Conservation (phyloP, 2,329 filamentous ascomycete species). For the Dichotomopilus funicola region DNA sequence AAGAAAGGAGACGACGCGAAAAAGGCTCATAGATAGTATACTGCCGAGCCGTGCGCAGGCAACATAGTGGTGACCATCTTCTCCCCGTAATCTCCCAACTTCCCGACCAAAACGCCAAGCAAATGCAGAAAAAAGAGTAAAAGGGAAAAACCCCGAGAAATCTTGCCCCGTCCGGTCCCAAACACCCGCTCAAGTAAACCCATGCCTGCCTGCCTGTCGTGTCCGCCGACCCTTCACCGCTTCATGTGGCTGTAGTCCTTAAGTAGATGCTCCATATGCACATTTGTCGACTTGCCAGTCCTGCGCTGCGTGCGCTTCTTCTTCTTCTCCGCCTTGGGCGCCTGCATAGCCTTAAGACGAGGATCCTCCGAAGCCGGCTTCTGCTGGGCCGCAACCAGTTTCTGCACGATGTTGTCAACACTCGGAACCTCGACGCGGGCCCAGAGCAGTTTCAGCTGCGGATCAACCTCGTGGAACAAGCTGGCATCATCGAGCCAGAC, state of each 20-base stretch:
- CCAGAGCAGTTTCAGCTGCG: conserved; percentile 81
- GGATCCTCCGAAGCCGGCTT: conserved; percentile 81
- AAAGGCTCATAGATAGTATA: too few relatives aligned
- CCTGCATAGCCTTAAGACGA: conserved; percentile 47
- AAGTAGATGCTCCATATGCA: conserved; percentile 76
- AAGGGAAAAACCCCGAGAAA: neutral
- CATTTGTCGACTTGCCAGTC: conserved; percentile 77
- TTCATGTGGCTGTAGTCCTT: conserved; percentile 59
- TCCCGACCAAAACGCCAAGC: too few relatives aligned
- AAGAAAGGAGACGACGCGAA: too few relatives aligned
- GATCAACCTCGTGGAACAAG: conserved; percentile 67
- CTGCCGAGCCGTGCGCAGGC: too few relatives aligned
- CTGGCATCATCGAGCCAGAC: conserved; percentile 85
- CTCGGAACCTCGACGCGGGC: conserved; percentile 70
- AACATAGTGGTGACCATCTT: too few relatives aligned
- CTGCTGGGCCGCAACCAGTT: conserved; percentile 69
- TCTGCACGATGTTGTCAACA: conserved; percentile 67
- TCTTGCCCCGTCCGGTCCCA: neutral
- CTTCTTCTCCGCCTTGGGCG: conserved; percentile 61
- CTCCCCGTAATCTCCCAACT: too few relatives aligned
- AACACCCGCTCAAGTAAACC: neutral
- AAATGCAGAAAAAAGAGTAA: neutral
- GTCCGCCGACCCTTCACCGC: conserved; percentile 26
- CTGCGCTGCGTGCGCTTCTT: conserved; percentile 62
- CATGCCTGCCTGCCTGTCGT: too few relatives aligned